These are phyloP conservation scores for Cercospora canescens DNA, from an alignment of 2,329 filamentous ascomycete species.

Conservation along the genomic window DNA sequence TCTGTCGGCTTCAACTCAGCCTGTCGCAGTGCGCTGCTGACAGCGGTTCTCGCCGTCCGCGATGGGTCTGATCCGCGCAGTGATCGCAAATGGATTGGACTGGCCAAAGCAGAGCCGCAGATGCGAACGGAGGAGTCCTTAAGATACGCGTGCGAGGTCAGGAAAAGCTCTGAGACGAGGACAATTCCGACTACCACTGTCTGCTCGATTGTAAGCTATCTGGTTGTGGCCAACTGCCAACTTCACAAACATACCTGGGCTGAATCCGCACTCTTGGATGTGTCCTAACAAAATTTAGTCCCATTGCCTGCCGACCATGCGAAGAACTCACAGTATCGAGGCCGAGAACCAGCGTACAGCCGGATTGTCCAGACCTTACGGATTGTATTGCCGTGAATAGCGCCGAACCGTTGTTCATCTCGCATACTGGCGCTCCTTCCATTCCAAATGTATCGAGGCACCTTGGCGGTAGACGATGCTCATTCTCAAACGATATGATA, in stretches of 20 bases:
- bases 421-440: constrained; percentile 22
- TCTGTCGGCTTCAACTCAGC: constrained; percentile 20
- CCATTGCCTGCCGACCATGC: neutral
- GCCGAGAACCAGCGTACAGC: constrained; percentile 27
- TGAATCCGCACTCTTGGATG: neutral
- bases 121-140: constrained; percentile 28
- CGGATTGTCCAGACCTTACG: constrained; percentile 20
- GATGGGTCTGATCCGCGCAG: constrained; percentile 6
- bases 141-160: constrained; percentile 30
- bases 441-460: constrained; percentile 26
- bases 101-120: constrained; percentile 15
- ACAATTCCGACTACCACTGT: constrained; percentile 22
- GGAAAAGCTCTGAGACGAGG: constrained; percentile 28
- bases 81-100: constrained; percentile 15
- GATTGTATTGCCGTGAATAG: constrained; percentile 23
- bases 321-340: constrained; percentile 21
- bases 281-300: neutral
- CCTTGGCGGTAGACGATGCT: constrained; percentile 18
- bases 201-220: constrained; percentile 15
- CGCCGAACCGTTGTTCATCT: constrained; percentile 25
- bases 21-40: constrained; percentile 19
- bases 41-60: constrained; percentile 14
- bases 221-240: neutral
- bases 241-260: neutral
- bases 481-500: constrained; percentile 23